phyloP scores from a whole-genome alignment of 352 stramenopile genomes.

The Phytopythium delawarense region DNA sequence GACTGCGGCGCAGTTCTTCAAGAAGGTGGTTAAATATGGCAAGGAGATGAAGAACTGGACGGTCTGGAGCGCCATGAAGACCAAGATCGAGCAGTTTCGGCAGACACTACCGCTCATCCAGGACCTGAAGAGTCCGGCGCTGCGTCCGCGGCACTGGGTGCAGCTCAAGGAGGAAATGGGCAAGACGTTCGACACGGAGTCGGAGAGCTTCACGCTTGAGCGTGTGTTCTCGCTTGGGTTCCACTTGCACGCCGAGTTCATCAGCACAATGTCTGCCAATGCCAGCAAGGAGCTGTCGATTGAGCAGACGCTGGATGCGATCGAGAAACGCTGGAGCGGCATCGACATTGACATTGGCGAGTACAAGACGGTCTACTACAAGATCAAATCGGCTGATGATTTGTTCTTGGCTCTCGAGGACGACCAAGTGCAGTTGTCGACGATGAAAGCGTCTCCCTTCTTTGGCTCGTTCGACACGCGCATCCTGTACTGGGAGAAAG shows the following conservation, averaged over 20 bases:
- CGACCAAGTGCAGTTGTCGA: constrained; percentile 90
- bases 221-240: constrained; percentile 86
- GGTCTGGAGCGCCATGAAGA: constrained; percentile 90
- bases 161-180: constrained; percentile 87
- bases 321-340: constrained; percentile 83
- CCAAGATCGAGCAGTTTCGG: constrained; percentile 92
- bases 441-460: constrained; percentile 93
- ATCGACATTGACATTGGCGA: constrained; percentile 90
- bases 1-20: constrained; percentile 87
- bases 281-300: constrained; percentile 92
- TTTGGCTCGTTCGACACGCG: constrained; percentile 88
- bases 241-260: constrained; percentile 88
- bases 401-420: constrained; percentile 90
- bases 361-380: constrained; percentile 93
- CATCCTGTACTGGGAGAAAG: constrained; percentile 88
- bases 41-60: constrained; percentile 93
- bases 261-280: constrained; percentile 88
- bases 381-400: constrained; percentile 89
- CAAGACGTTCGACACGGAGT: constrained; percentile 79
- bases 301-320: constrained; percentile 83
- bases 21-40: constrained; percentile 91
- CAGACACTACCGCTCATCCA: constrained; percentile 92
- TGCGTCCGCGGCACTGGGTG: constrained; percentile 87
- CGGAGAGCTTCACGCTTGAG: constrained; percentile 76
- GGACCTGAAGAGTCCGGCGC: constrained; percentile 88